A percentile compares a stretch with the other conserved stretches of the same genome.
These are phyloP conservation scores for Pseudogymnoascus sp. DNA, from an alignment of 2,329 filamentous ascomycete species.

Conservation along the genomic window DNA sequence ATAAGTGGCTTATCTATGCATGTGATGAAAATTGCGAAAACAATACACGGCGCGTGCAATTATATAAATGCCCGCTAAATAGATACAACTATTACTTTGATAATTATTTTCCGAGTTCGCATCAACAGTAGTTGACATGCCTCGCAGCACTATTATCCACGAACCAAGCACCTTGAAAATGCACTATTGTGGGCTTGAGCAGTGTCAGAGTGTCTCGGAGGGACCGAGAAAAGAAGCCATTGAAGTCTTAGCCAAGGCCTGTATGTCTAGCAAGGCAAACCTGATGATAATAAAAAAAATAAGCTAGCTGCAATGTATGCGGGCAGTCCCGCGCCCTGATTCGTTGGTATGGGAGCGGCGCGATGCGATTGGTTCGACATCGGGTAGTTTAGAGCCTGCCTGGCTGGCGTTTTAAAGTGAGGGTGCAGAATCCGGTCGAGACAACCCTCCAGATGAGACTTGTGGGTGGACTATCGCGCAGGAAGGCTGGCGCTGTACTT, in stretches of 20 bases:
- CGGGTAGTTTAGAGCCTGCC: background rate
- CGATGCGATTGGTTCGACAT: conserved; percentile 22
- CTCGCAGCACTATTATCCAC: no score
- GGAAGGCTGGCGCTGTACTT: background rate
- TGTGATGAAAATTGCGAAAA: no score
- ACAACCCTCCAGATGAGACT: background rate
- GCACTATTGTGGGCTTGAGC: no score
- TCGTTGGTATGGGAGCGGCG: background rate
- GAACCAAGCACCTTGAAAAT: no score
- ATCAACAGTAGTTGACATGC: no score
- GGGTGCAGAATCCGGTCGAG: background rate
- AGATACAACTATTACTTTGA: no score
- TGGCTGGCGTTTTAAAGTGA: background rate
- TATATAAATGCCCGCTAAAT: no score
- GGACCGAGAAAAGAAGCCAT: conserved; percentile 36
- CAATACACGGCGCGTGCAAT: no score
- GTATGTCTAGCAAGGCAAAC: background rate
- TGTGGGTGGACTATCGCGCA: background rate
- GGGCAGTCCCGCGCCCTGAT: background rate
- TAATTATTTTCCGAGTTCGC: no score
- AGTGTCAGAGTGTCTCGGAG: no score
- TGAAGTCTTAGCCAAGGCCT: conserved; percentile 31
- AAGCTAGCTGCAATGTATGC: background rate
- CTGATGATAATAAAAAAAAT: no score
- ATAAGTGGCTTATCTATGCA: no score